phyloP scores from a whole-genome alignment of 768 basidiomycete species.

The Sarcodon aspratus region DNA sequence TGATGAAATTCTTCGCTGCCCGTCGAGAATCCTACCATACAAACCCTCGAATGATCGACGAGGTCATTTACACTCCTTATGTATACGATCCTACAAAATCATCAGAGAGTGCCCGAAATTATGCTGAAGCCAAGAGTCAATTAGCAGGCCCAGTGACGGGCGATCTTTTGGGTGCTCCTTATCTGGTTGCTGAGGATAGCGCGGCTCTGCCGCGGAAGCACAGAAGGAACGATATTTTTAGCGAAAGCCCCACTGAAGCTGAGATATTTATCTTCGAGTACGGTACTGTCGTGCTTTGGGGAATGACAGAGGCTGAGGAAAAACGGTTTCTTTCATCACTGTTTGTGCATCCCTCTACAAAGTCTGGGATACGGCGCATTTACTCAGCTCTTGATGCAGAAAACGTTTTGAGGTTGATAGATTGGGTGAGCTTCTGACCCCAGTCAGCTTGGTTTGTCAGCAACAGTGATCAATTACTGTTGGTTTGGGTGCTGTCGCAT shows the following conservation, averaged over 20 bases:
- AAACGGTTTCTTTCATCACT: conserved; percentile 82
- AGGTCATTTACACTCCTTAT: conserved; percentile 91
- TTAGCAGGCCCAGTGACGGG: conserved; percentile 26
- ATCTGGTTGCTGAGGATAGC: conserved; percentile 24
- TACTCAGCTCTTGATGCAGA: conserved; percentile 27
- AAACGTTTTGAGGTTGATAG: conserved; percentile 92
- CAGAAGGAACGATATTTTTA: conserved; percentile 54
- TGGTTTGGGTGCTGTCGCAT: no score
- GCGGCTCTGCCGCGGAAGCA: conserved; percentile 24
- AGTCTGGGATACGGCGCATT: conserved; percentile 2
- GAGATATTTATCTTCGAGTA: conserved; percentile 93
- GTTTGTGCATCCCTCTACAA: conserved; percentile 32
- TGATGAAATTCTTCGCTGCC: conserved; percentile 85
- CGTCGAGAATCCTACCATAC: conserved; percentile 76
- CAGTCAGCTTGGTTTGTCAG: neutral
- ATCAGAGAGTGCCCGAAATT: neutral
- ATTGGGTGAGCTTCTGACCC: conserved; percentile 40
- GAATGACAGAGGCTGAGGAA: conserved; percentile 92
- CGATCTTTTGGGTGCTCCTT: conserved; percentile 72
- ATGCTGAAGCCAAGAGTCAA: conserved; percentile 5
- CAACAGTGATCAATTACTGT: neutral
- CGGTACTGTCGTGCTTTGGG: conserved; percentile 95
- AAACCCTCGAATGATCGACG: conserved; percentile 80
- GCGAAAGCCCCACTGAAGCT: conserved; percentile 55
- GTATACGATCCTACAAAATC: conserved; percentile 44